Evolutionary conservation across 2,329 filamentous ascomycete species (phyloP), one percentile per base, ranked within the genome.

Genomic region (Neoascochyta sp.): DNA sequence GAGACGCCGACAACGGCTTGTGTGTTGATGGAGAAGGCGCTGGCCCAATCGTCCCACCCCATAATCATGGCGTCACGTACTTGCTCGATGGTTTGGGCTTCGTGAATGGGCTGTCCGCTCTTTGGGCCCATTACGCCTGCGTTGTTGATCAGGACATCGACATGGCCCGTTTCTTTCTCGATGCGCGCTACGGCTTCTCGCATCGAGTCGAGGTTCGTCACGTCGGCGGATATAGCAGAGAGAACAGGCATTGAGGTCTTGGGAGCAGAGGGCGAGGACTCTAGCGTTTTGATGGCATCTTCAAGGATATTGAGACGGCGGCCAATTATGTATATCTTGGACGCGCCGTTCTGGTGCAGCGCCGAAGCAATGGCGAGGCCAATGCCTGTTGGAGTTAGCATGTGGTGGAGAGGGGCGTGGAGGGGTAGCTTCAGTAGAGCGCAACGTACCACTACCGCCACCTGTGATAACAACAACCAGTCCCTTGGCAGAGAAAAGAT

Each of bases 141-240:
- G 41, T 75, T 75, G 47, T 70, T 69, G 47, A 75, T 62, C 1
- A 75, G 56, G 14, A 75, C 63, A 44, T 76, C 71, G 34, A 76
- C 65, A 41, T 71, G 64, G 22, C 65, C 67, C 3, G 50, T 50
- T 15, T 73, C 65, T 6, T 52, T 39, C 5, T 62, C 55, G 23
- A 75, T 64, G 2, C 53, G 52, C n/a, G 60, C 53, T 9, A 66
- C 69, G 4, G 63, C 67, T 4, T 44, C 43, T 11, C 60, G 49
- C 16, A 73, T 50, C 9, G 67, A 69, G 1, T 52, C 41, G 14
- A 63, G 63, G 12, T 62, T 60, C 4, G 64, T 65, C 2, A 71
- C 63, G 33, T 69, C 66, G 43, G 64, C 65, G 33, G 63, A 50
- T 22, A 73, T 55, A 1, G 68, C 60, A 16, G 58, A 52, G 31